phyloP scores from a whole-genome alignment of 192 early-diverging fungal genomes.

The Gigaspora rosea region DNA sequence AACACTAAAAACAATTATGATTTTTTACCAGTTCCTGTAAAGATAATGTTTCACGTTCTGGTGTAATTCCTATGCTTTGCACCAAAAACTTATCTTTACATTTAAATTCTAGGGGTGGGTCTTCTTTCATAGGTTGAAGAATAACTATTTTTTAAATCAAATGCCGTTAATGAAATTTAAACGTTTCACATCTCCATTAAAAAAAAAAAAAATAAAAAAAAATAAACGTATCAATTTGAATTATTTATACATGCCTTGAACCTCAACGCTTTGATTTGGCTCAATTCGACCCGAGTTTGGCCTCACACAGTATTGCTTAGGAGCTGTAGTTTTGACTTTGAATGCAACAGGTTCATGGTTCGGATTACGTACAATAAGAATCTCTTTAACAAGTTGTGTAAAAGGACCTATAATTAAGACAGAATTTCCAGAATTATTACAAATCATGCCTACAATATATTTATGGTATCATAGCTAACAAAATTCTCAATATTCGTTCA shows the following conservation, averaged over 20 bases:
- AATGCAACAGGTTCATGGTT: conserved; percentile 78
- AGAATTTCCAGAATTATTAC: too few species aligned
- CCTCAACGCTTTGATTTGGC: conserved; percentile 63
- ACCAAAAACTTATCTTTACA: conserved; percentile 98
- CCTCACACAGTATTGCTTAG: conserved; percentile 94
- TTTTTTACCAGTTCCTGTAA: conserved; percentile 63
- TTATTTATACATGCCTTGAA: conserved; percentile 64
- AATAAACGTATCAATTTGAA: background rate
- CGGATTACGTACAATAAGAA: conserved; percentile 63
- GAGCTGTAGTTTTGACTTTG: conserved; percentile 99
- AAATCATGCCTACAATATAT: too few species aligned
- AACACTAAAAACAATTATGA: background rate
- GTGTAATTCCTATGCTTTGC: conserved; percentile 78
- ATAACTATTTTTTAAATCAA: conserved; percentile 55
- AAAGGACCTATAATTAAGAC: conserved; percentile 56
- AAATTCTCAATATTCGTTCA: background rate
- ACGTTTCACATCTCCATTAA: too few species aligned
- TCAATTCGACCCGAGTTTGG: conserved; percentile 87
- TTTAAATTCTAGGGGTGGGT: conserved; percentile 73
- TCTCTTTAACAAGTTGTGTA: conserved; percentile 57
- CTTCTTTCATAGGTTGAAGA: conserved; percentile 86
- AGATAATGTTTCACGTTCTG: conserved; percentile 64
- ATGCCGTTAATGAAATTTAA: background rate
- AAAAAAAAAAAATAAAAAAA: background rate
- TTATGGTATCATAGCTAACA: too few species aligned